These are phyloP conservation scores for Erysimum pusillum DNA, from an alignment of 441 rosid species.

Conservation along the genomic window DNA sequence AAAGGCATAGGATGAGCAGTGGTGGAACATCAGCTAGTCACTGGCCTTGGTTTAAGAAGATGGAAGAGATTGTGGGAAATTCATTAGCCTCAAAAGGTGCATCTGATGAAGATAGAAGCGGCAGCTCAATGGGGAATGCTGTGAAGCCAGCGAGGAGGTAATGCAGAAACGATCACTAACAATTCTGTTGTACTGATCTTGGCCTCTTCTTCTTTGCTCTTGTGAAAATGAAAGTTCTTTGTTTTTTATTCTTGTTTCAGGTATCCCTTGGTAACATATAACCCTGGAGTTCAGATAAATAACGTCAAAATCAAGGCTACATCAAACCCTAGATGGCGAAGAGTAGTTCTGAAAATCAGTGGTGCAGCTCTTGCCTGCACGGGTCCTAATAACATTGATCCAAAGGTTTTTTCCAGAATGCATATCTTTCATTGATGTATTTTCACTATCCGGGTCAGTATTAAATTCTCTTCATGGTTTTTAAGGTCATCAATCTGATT, in stretches of 20 bases:
- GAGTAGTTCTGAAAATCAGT: slow-evolving; percentile 86
- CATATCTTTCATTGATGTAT: slow-evolving; percentile 15
- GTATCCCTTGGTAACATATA: slow-evolving; percentile 50
- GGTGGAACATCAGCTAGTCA: slow-evolving; percentile 68
- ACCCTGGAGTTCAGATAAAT: slow-evolving; percentile 57
- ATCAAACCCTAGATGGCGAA: slow-evolving; percentile 76
- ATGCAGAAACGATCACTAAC: slow-evolving; percentile 26
- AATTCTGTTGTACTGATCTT: background rate
- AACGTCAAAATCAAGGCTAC: slow-evolving; percentile 56
- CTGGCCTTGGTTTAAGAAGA: slow-evolving; percentile 96
- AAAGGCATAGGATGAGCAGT: slow-evolving; percentile 74
- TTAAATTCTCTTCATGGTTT: slow-evolving; percentile 33
- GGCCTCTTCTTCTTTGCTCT: slow-evolving; percentile 2
- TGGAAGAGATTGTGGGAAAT: slow-evolving; percentile 89
- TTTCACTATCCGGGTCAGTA: slow-evolving; percentile 20
- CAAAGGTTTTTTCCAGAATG: slow-evolving; percentile 61
- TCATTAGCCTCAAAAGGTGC: slow-evolving; percentile 49
- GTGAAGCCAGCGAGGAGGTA: slow-evolving; percentile 73
- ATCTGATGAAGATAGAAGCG: slow-evolving; percentile 60
- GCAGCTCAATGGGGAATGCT: slow-evolving; percentile 50
- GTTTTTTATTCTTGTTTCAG: slow-evolving; percentile 44
- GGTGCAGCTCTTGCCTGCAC: slow-evolving; percentile 80
- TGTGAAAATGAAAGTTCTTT: slow-evolving; percentile 20
- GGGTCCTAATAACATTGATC: slow-evolving; percentile 77
- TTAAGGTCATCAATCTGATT: slow-evolving; percentile 72